A percentile compares a stretch with the other conserved stretches of the same genome.
phyloP scores from a whole-genome alignment of 805 yeast species.

The Saturnispora zaruensis region DNA sequence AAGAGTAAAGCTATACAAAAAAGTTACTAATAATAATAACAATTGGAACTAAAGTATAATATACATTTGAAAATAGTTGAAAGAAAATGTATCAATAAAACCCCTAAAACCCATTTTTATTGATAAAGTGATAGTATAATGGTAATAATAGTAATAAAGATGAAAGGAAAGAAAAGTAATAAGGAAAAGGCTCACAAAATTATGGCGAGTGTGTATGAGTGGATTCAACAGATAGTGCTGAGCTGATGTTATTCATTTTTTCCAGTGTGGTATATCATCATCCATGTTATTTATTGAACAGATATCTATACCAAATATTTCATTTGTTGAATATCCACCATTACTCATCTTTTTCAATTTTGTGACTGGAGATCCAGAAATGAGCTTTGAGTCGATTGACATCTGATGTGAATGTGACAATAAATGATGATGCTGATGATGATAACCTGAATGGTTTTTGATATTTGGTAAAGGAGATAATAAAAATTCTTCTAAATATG shows the following conservation, averaged over 20 bases:
- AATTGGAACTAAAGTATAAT: background rate
- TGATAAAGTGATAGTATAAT: background rate
- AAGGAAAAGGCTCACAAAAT: background rate
- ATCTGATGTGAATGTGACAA: background rate
- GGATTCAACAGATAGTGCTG: no score
- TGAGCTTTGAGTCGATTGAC: background rate
- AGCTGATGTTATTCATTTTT: background rate
- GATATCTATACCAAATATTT: conserved; percentile 51
- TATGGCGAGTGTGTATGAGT: no score
- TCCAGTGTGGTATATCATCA: conserved; percentile 14
- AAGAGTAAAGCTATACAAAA: background rate
- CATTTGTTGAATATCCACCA: conserved; percentile 31
- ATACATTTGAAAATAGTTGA: background rate
- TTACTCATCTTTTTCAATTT: conserved; percentile 1
- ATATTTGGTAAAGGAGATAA: conserved; percentile 35
- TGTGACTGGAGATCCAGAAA: background rate
- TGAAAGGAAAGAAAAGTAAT: background rate
- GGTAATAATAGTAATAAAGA: background rate
- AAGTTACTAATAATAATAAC: background rate
- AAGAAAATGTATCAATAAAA: background rate
- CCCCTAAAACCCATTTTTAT: background rate
- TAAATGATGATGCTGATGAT: background rate
- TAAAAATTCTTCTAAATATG: conserved; percentile 59
- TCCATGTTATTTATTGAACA: conserved; percentile 31
- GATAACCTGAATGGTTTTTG: background rate